Evolutionary conservation across 2,329 filamentous ascomycete species (phyloP), one percentile per base, ranked within the genome.

Genomic region (Aschersonia sp.): DNA sequence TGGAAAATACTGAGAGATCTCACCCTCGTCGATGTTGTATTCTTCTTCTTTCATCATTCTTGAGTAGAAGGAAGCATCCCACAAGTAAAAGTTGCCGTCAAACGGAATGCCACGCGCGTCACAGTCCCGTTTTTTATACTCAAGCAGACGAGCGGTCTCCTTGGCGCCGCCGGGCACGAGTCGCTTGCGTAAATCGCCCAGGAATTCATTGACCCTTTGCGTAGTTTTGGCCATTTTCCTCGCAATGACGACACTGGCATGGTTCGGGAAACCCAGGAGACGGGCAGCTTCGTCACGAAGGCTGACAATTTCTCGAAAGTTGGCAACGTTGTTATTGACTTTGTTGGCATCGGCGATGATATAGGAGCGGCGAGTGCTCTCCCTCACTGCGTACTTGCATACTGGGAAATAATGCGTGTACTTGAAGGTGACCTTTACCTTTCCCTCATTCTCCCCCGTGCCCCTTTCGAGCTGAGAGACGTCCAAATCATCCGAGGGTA

Each of bases 151-250:
- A 43, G 75, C 69, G 42, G 79, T 78, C 64, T 92, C 86, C 61
- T 82, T 79, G 49, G 72, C 66, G 30, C 85, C 86, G 30, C 85
- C 85, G 0, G 81, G 75, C 0, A 76, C 71, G 32, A 92, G 70
- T 46, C 82, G 78, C 30, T 66, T 69, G 49, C 81, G 77, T 51
- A 92, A 69, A 59, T 89, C 84, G 5, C 70, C 73, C 6, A 92
- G 67, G 63, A 92, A 90, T 46, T 79, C 74, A 53, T 83, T 75
- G 9, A 92, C 85, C 0, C 76, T 83, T 58, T 78, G 73, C 2
- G 83, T 75, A 1, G 74, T 80, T 71, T 89, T 88, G 44, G 85
- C 85, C 86, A 92, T 92, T 73, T 88, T 90, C 57, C 86, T 79
- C 58, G 88, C 84, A 40, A 92, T 82, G 44, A 77, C 71, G 62